Base-by-base conservation (phyloP, 2,329 filamentous ascomycete genomes). In the Myrmaecium sp. region DNA sequence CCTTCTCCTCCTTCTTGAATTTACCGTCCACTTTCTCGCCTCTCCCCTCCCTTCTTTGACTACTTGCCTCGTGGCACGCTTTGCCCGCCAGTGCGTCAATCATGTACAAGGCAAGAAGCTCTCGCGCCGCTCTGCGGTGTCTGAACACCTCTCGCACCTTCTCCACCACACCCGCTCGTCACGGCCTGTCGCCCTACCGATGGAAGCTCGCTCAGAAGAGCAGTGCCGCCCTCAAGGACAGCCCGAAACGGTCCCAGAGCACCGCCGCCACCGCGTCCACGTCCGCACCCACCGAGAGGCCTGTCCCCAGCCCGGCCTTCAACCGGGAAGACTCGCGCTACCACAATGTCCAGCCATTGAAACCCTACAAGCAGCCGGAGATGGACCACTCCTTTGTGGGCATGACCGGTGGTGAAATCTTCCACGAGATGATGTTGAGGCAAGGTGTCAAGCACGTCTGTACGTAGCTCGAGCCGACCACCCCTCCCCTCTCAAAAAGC, bases 351-450 rank as follows among this genome's bases (percentile, higher is more conserved):
- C 53, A 58, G 38, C 58, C 57, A 21, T 42, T 62, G 38, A 49
- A 52, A 44, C 55, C 54, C 28, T 60, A 54, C 45, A 46, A 50
- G 32, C 47, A 53, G 29, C 58, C 53, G 13, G 58, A 61, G 39
- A 59, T 64, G 58, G 60, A 63, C 44, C 59, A 64, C 40, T 60
- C 57, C 33, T 92, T 95, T 54, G 82, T 95, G 46, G 86, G 86
- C 36, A 86, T 84, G 66, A 92, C 73, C 26, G 86, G 89, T 48
- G 89, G 89, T 48, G 76, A 94, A 55, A 94, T 95, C 42, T 93
- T 95, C 57, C 84, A 95, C 55, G 86, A 95, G 59, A 95, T 95
- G 86, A 94, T 98, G 84, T 66, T 92, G 34, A 69, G 86, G 46
- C 79, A 86, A 42, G 69, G 65, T 41, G 86, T 98, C 30, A 89